Conservation (phyloP, 1,139 yeast genomes). For the Taphrina wiesneri region DNA sequence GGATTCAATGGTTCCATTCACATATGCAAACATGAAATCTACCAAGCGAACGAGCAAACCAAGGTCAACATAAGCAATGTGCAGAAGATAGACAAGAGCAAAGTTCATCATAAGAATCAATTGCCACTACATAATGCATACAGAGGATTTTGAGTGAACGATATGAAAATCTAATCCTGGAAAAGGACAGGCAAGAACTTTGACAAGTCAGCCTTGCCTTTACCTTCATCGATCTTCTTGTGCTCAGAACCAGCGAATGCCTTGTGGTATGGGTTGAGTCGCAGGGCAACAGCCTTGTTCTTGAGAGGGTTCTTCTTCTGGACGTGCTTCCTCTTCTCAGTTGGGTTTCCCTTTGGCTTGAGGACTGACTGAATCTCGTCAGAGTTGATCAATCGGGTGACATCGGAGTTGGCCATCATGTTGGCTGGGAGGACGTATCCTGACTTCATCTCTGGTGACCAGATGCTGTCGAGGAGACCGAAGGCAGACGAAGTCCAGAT, state of each 20-base stretch:
- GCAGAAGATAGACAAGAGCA: background rate
- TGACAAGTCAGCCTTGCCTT: slow-evolving; percentile 23
- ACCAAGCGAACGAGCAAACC: no score
- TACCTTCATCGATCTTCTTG: slow-evolving; percentile 31
- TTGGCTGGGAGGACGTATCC: slow-evolving; percentile 90
- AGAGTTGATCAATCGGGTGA: slow-evolving; percentile 97
- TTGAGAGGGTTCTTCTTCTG: slow-evolving; percentile 99
- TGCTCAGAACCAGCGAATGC: slow-evolving; percentile 33
- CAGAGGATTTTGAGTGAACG: background rate
- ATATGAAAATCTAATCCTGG: slow-evolving; percentile 15
- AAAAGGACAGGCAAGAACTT: slow-evolving; percentile 31
- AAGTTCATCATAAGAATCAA: background rate
- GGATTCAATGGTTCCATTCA: no score
- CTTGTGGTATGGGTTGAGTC: slow-evolving; percentile 88
- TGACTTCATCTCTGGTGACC: slow-evolving; percentile 84
- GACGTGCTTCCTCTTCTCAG: slow-evolving; percentile 92
- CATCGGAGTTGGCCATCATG: slow-evolving; percentile 94
- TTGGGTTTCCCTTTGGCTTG: slow-evolving; percentile 93
- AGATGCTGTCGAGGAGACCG: slow-evolving; percentile 93
- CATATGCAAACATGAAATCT: no score
- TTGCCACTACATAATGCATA: slow-evolving; percentile 8
- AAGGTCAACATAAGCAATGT: background rate
- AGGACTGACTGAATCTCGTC: slow-evolving; percentile 97
- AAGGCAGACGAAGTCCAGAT: slow-evolving; percentile 99
- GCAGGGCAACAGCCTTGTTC: slow-evolving; percentile 97